Percentiles rank a stretch among this genome's conserved stretches.
Evolutionary conservation across 2,329 filamentous ascomycete genomes (phyloP).

Genomic region (Colletotrichum sp.): DNA sequence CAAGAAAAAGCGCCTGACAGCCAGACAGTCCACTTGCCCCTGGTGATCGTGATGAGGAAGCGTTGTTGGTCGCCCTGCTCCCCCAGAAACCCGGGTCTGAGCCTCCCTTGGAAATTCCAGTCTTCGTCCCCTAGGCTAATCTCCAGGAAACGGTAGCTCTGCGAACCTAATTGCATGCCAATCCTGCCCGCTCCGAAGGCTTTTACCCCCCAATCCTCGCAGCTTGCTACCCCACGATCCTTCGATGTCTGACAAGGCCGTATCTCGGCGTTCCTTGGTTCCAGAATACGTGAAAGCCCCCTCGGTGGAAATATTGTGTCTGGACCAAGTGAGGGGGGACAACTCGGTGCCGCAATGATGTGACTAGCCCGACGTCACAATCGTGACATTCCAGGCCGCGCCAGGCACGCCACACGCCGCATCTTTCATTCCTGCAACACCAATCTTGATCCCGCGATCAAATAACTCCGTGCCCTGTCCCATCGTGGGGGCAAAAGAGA

Average conservation of each 20-base stretch:
- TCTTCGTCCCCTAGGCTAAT: constrained; percentile 2
- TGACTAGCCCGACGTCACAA: neutral
- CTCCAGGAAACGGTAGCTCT: constrained; percentile 12
- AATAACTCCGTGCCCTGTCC: neutral
- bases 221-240: neutral
- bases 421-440: neutral
- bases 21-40: neutral
- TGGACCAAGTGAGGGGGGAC: neutral
- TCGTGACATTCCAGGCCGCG: neutral
- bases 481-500: neutral
- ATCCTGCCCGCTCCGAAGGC: neutral
- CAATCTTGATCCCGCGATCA: neutral
- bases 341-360: neutral
- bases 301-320: neutral
- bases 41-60: neutral
- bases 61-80: neutral
- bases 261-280: neutral
- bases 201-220: neutral
- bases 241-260: neutral
- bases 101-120: constrained; percentile 16
- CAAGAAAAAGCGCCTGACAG: neutral
- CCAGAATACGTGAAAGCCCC: neutral
- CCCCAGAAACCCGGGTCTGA: neutral
- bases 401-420: neutral
- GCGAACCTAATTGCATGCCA: constrained; percentile 4